Base-by-base conservation (phyloP, 345 rosid species). In the Moringa oleifera region DNA sequence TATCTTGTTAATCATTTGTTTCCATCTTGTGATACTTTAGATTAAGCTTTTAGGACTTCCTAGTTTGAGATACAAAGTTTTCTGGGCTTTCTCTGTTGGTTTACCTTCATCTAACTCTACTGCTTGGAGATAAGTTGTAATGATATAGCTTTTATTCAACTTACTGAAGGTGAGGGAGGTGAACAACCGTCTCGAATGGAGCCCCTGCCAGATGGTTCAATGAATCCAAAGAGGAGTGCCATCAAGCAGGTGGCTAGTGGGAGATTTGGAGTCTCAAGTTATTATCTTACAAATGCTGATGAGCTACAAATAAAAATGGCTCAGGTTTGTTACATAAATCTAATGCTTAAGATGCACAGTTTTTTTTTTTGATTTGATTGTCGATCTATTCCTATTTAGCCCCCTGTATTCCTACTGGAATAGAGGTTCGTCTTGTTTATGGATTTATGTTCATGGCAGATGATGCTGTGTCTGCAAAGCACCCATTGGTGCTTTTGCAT, bases 161-260 rank as follows among this genome's bases (percentile, higher is more conserved):
- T 47, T 59, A 8, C 61, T 41, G 46, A 66, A 94, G 99, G 99
- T 51, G 99, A 95, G 94, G 99, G 99, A 73, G 99, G 99, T 28
- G 99, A 95, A 75, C 96, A 89, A 62, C 97, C 99, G 51, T 83
- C 95, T 65, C 96, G 99, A 22, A 83, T 95, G 98, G 90, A 83
- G 75, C 85, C 90, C 73, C 94, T 91, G 75, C 73, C 89, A 15
- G 86, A 89, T 78, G 99, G 99, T 71, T 85, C 97, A 53, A 81
- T 51, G 81, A 95, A 95, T 67, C 98, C 96, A 28, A 84, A 81
- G 77, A 87, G 97, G 74, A 95, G 99, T 71, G 85, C 99, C 19
- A 95, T 95, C 73, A 95, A 95, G 84, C 99, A 95, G 69, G 91
- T 95, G 68, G 99, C 99, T 10, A 95, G 99, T 78, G 99, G 99